Evolutionary conservation across 768 basidiomycete genomes (phyloP), one percentile per base, ranked within the genome.

Genomic region (Kondoa malvinella): DNA sequence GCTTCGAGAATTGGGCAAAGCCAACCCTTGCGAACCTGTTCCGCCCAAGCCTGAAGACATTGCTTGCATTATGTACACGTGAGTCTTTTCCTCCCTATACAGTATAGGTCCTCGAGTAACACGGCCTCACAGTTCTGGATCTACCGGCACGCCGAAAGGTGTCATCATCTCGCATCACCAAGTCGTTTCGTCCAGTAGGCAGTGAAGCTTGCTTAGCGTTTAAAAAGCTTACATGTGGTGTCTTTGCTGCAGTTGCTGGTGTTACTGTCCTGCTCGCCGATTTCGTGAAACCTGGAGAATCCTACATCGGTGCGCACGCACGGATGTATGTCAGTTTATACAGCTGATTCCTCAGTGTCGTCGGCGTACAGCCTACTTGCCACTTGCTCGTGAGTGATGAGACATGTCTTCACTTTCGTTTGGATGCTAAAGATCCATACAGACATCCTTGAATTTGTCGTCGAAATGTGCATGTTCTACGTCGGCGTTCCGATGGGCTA

Each of bases 91-190:
- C 3, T 14, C 8, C n/a, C 4, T 27, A 62, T 1, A 17, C 66
- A 33, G 4, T 27, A 15, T 27, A 4, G 34, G 14, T 32, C 15
- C 12, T 29, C 16, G 2, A 25, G 69, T 74, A 33, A 71, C 58
- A 29, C 8, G 58, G 58, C 31, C 27, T 12, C 31, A 30, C 66
- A 30, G 26, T 17, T 83, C 85, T 68, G 88, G 94, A 27, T 87
- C 85, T 73, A 96, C 92, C 0, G 95, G 94, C 8, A 80, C 88
- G 8, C 95, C 94, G 34, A 99, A 97, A 78, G 94, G 94, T 69
- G 94, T 96, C 66, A 81, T 87, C 62, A 85, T 99, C 73, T 87
- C 85, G 0, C 92, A 97, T 76, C 78, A 81, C 59, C 95, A 96
- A 78, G 83, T 96, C 69, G 78, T 92, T 33, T 86, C 92, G 0